phyloP scores from a whole-genome alignment of 768 basidiomycete species.

The Coprinopsis strossmayeri region DNA sequence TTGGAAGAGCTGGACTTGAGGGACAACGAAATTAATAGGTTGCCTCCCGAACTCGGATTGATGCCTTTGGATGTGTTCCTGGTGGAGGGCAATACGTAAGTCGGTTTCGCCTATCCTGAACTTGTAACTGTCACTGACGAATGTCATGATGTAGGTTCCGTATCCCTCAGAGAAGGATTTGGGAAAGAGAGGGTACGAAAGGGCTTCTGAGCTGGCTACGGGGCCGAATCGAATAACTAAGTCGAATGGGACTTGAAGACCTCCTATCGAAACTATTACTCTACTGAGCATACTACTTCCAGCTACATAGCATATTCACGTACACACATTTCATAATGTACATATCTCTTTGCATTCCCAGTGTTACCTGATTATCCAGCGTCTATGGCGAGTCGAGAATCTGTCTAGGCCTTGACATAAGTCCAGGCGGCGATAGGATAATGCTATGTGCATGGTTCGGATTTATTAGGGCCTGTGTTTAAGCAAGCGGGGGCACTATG shows the following conservation, averaged over 20 bases:
- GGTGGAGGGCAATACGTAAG: conserved; percentile 82
- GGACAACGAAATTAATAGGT: conserved; percentile 71
- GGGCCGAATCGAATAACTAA: conserved; percentile 53
- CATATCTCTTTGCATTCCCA: too few species aligned
- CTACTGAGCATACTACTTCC: neutral
- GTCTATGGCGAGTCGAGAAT: too few species aligned
- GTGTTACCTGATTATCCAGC: too few species aligned
- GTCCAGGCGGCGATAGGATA: too few species aligned
- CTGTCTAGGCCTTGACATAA: too few species aligned
- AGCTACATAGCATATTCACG: neutral
- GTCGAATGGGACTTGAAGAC: too few species aligned
- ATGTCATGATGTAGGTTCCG: conserved; percentile 54
- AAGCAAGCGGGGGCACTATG: too few species aligned
- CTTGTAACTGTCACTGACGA: neutral
- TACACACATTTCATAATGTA: too few species aligned
- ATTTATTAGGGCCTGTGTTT: too few species aligned
- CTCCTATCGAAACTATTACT: neutral
- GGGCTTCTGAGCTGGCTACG: conserved; percentile 75
- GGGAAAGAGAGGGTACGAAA: conserved; percentile 85
- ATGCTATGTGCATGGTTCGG: too few species aligned
- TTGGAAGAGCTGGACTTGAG: conserved; percentile 78
- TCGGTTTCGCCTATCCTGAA: conserved; percentile 13
- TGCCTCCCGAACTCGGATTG: conserved; percentile 66
- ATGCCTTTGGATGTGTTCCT: conserved; percentile 75
- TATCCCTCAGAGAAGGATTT: conserved; percentile 71